These are phyloP conservation scores for Geotrichum aggregatum DNA, from an alignment of 1,139 yeast genomes.

Conservation along the genomic window DNA sequence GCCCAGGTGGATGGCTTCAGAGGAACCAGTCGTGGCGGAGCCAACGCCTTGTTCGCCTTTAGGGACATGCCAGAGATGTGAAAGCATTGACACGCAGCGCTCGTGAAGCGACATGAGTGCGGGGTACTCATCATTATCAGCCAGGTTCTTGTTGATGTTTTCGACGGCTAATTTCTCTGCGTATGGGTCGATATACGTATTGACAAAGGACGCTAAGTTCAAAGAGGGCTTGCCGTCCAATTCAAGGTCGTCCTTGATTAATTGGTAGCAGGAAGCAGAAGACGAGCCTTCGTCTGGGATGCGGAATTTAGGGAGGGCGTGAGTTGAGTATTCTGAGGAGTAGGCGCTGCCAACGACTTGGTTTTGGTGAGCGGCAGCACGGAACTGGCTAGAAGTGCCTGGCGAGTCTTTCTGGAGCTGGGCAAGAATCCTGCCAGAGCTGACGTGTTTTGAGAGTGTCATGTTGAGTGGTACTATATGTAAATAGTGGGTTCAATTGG, in stretches of 20 bases:
- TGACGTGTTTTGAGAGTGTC: slow-evolving; percentile 38
- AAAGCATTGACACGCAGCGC: slow-evolving; percentile 75
- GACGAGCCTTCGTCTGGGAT: slow-evolving; percentile 58
- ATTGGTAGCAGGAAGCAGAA: slow-evolving; percentile 52
- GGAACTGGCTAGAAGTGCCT: slow-evolving; percentile 23
- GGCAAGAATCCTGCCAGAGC: slow-evolving; percentile 34
- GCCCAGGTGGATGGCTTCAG: slow-evolving; percentile 90
- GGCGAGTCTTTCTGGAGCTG: slow-evolving; percentile 28
- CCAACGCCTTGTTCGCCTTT: slow-evolving; percentile 59
- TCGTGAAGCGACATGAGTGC: slow-evolving; percentile 73
- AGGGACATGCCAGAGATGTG: slow-evolving; percentile 80
- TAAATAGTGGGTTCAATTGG: too few species aligned
- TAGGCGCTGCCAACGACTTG: slow-evolving; percentile 26
- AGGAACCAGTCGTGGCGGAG: slow-evolving; percentile 89
- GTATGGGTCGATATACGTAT: slow-evolving; percentile 58
- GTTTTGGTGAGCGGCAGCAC: slow-evolving; percentile 18
- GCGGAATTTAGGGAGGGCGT: slow-evolving; percentile 41
- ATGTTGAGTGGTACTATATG: slow-evolving; percentile 25
- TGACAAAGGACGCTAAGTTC: slow-evolving; percentile 85
- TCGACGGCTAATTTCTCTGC: slow-evolving; percentile 55
- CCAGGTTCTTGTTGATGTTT: slow-evolving; percentile 79
- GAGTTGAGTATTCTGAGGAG: slow-evolving; percentile 27
- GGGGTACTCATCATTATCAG: slow-evolving; percentile 93
- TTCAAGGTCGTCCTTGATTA: slow-evolving; percentile 67
- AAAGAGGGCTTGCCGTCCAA: slow-evolving; percentile 82